These are phyloP conservation scores for Klebsormidium nitens DNA, from an alignment of 139 green algal genomes.

Conservation along the genomic window DNA sequence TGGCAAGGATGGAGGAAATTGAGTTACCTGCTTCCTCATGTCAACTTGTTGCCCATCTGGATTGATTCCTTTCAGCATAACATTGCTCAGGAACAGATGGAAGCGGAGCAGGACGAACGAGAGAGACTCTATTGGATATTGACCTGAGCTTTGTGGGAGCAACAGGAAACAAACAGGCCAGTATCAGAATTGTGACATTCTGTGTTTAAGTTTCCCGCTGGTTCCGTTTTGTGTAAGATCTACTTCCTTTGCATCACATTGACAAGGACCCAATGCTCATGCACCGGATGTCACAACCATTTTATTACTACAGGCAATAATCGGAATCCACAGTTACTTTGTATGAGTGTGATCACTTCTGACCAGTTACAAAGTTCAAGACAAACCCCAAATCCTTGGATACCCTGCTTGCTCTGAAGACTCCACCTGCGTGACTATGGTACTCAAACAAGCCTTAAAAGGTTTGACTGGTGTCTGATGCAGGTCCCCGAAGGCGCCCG, in stretches of 20 bases:
- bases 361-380: background rate
- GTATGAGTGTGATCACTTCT: background rate
- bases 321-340: background rate
- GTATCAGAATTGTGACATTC: no score
- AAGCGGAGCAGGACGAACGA: no score
- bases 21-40: background rate
- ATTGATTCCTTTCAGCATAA: background rate
- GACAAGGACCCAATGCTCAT: no score
- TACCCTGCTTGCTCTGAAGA: background rate
- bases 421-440: background rate
- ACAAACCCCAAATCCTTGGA: constrained; percentile 10
- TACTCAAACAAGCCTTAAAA: background rate
- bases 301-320: background rate
- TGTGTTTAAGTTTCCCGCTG: no score
- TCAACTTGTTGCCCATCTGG: background rate
- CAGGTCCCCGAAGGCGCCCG: constrained; percentile 27
- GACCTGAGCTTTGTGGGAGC: no score
- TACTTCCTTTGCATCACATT: no score
- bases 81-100: background rate
- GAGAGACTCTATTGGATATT: no score
- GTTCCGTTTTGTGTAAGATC: no score
- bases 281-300: no score
- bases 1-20: background rate
- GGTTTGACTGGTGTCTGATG: background rate
- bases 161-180: no score